Evolutionary conservation across 768 basidiomycete species (phyloP), one percentile per base, ranked within the genome.

Genomic region (Psilocybe azurescens): DNA sequence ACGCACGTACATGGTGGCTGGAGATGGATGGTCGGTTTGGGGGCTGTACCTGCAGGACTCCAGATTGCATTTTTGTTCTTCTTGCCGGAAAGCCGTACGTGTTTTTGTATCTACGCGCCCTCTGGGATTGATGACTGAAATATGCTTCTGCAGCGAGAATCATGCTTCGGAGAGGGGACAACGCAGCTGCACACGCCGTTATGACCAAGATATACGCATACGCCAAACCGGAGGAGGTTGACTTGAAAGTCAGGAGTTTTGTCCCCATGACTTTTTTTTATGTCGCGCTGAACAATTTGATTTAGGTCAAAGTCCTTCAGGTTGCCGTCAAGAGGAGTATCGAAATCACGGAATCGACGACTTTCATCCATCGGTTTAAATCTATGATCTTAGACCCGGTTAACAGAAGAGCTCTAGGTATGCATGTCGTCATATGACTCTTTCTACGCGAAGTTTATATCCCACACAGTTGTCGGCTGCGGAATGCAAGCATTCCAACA

Each of bases 401-500:
- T 8, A 91, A 91, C 62, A 82, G 90, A 53, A 79, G 90, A 38
- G 91, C 90, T 16, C 76, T 92, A 54, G 86, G 90, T 90, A 68
- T 16, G 83, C 77, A 5, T 48, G n/a, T 47, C 63, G 38, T 24
- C 13, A 5, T 48, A 39, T n/a, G 50, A 58, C 16, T n/a, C 14
- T 38, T 5, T 36, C 29, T 30, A 52, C 18, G 49, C 32, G 18
- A 14, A 61, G 33, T 49, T 47, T 14, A 58, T 39, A 24, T 53
- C 3, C 48, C 9, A 30, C 14, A 5, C 33, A 91, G 89, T 90
- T 64, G 81, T 94, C 13, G 89, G 85, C 9, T 91, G 90, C 69
- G 92, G 89, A 48, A 85, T 94, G 74, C 92, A 94, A 76, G 91
- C 89, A 0, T 89, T 87, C 74, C 93, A 95, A 70, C 93, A 94